These are phyloP conservation scores for Pleomassaria siparia DNA, from an alignment of 2,329 filamentous ascomycete genomes.

Conservation along the genomic window DNA sequence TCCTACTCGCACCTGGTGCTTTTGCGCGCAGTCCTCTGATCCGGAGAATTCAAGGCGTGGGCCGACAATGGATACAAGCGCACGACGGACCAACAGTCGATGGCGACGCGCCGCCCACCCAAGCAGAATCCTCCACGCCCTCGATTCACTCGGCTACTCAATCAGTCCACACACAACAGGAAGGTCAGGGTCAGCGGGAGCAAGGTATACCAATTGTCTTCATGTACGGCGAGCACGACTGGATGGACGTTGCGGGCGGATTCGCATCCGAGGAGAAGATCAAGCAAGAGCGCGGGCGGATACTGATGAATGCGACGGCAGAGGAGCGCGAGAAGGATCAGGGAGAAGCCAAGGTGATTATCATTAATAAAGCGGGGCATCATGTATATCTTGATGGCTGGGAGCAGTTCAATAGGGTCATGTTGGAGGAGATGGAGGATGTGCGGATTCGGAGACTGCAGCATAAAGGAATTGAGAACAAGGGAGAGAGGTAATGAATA, in stretches of 20 bases:
- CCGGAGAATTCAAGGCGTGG: conserved; percentile 81
- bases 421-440: conserved; percentile 67
- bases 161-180: conserved; percentile 6
- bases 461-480: background rate
- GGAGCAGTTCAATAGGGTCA: conserved; percentile 69
- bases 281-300: conserved; percentile 63
- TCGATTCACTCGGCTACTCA: conserved; percentile 11
- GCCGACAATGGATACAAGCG: conserved; percentile 62
- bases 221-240: conserved; percentile 97
- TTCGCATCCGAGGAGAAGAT: conserved; percentile 78
- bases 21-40: conserved; percentile 88
- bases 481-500: no score
- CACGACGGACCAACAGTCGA: conserved; percentile 30
- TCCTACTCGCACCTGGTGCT: conserved; percentile 89
- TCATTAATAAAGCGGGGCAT: conserved; percentile 72
- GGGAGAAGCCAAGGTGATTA: conserved; percentile 77
- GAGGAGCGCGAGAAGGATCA: conserved; percentile 74
- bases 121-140: conserved; percentile 15
- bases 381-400: conserved; percentile 72
- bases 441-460: conserved; percentile 50
- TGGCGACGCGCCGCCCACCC: conserved; percentile 21
- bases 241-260: conserved; percentile 95
- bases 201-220: conserved; percentile 81
- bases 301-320: conserved; percentile 62
- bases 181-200: conserved; percentile 48